Conservation (phyloP, 2,329 filamentous ascomycete genomes). For the Phaeosphaeriaceae sp. region DNA sequence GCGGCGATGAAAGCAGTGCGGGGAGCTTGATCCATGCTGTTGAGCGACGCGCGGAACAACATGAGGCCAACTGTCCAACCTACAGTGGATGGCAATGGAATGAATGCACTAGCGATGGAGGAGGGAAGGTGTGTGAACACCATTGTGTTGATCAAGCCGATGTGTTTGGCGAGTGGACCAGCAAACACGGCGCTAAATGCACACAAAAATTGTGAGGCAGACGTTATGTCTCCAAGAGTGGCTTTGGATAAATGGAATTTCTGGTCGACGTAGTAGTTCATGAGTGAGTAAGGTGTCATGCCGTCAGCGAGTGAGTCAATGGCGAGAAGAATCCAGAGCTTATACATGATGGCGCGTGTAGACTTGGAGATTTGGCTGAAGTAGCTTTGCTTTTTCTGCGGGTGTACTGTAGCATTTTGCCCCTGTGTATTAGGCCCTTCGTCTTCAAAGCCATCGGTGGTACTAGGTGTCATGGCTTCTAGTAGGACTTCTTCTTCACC, state of each 20-base stretch:
- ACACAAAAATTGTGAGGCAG: slow-evolving; percentile 55
- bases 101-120: slow-evolving; percentile 61
- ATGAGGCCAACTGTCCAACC: slow-evolving; percentile 62
- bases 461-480: slow-evolving; percentile 42
- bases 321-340: slow-evolving; percentile 68
- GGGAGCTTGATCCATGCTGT: slow-evolving; percentile 74
- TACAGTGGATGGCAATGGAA: slow-evolving; percentile 61
- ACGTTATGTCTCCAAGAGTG: slow-evolving; percentile 66
- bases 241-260: slow-evolving; percentile 54
- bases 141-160: slow-evolving; percentile 67
- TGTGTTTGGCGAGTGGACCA: slow-evolving; percentile 62
- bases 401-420: slow-evolving; percentile 21
- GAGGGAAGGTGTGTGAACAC: slow-evolving; percentile 62
- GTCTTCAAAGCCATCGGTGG: slow-evolving; percentile 38
- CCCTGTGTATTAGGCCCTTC: slow-evolving; percentile 16
- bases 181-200: slow-evolving; percentile 63
- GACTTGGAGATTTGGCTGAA: slow-evolving; percentile 63
- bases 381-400: slow-evolving; percentile 40
- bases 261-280: slow-evolving; percentile 47
- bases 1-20: slow-evolving; percentile 70
- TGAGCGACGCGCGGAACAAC: slow-evolving; percentile 66
- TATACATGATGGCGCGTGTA: slow-evolving; percentile 66
- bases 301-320: slow-evolving; percentile 71
- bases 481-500: slow-evolving; percentile 42
- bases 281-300: slow-evolving; percentile 54